Evolutionary conservation across 306 rosid species (phyloP), one percentile per base, ranked within the genome.

Genomic region (Vigna trinervia): DNA sequence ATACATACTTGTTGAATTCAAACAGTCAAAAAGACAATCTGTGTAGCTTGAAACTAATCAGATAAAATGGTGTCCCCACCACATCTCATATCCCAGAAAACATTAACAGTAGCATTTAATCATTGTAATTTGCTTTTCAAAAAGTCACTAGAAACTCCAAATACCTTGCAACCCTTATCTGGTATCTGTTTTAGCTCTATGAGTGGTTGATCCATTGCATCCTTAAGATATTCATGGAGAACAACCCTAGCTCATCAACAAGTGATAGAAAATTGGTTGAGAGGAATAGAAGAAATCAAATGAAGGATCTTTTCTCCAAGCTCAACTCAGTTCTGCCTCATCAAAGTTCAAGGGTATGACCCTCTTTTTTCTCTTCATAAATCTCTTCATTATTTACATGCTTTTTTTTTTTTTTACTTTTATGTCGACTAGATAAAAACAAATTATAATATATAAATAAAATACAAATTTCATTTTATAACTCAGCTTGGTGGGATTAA

Each of bases 281-380:
- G 82, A 81, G 82, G 73, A 78, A 83, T 28, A 57, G 94, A 46
- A 88, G 94, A 83, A 86, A 71, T 80, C 89, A 80, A 75, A 90
- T 90, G 94, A 90, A 85, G 69, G 80, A 41, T n/a, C 89, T 88
- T 9, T 90, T 65, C 73, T 78, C 89, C 69, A 11, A 78, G 75
- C 94, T 90, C 86, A 73, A 73, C 41, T 78, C 87, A 61, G 86
- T 90, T 67, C 76, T 90, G 2, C 85, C 89, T 39, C 89, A 50
- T 60, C 88, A 80, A 78, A 46, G 30, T 58, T 71, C 84, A 58
- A 79, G 56, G 89, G 94, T 87, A 46, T 41, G 2, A 6, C n/a
- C 0, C 43, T 41, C 11, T 53, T 34, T 34, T 34, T 39, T 72
- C 64, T 76, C 51, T 39, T n/a, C 13, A 62, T 62, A 3, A 60